These are phyloP conservation scores for Colletotrichum tropicicola DNA, from an alignment of 2,329 filamentous ascomycete genomes.

Conservation along the genomic window DNA sequence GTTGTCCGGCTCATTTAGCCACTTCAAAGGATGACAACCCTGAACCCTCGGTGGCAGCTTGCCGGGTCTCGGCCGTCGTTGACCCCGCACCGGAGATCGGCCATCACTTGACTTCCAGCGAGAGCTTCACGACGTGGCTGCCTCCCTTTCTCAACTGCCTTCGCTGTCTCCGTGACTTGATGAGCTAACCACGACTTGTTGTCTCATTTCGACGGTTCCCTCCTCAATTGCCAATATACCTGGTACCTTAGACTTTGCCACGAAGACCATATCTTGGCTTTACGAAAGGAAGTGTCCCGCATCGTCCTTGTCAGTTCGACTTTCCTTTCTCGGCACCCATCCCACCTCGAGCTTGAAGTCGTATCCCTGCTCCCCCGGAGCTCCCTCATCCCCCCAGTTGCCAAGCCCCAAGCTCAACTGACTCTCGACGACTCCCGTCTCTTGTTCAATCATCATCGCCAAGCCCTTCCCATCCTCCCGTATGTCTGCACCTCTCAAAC, in stretches of 20 bases:
- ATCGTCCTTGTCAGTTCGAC: not conserved
- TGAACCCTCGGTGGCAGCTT: not conserved
- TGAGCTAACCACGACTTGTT: too few relatives aligned
- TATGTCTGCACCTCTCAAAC: not conserved
- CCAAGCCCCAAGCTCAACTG: not conserved
- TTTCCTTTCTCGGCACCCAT: conserved; percentile 4
- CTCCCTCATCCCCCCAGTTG: not conserved
- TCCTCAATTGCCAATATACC: too few relatives aligned
- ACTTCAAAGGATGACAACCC: not conserved
- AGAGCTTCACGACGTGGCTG: not conserved
- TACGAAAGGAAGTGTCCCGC: not conserved
- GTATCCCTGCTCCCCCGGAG: not conserved
- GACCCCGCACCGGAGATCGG: conserved; percentile 25
- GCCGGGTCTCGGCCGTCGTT: not conserved
- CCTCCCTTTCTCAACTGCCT: not conserved
- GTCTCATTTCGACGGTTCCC: too few relatives aligned
- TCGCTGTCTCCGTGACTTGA: not conserved
- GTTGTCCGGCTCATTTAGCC: not conserved
- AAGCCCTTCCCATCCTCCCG: not conserved
- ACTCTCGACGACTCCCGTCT: not conserved
- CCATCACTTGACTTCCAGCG: not conserved
- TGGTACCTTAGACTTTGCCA: not conserved
- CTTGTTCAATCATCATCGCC: not conserved
- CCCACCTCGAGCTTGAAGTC: not conserved
- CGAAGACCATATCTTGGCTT: not conserved